These are phyloP conservation scores for Barnettozyma wickerhamii DNA, from an alignment of 805 yeast species.

Conservation along the genomic window DNA sequence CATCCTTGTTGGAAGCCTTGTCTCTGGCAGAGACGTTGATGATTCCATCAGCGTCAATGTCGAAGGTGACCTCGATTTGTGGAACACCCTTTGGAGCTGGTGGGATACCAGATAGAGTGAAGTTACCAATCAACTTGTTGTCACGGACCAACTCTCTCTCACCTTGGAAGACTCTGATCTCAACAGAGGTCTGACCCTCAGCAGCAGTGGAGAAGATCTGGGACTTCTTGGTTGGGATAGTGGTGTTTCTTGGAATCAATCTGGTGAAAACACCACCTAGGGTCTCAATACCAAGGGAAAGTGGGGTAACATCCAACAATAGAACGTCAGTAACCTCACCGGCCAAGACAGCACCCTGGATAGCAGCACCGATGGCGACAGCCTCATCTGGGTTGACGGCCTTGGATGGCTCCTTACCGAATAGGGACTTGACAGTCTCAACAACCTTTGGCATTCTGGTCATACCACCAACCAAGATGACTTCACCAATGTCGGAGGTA, in stretches of 20 bases:
- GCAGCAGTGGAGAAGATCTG: slow-evolving; percentile 89
- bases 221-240: slow-evolving; percentile 98
- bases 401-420: slow-evolving; percentile 64
- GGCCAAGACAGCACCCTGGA: slow-evolving; percentile 81
- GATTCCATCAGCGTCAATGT: slow-evolving; percentile 78
- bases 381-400: slow-evolving; percentile 87
- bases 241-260: slow-evolving; percentile 98
- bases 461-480: slow-evolving; percentile 84
- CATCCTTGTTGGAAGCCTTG: slow-evolving; percentile 76
- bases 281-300: slow-evolving; percentile 99
- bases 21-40: slow-evolving; percentile 83
- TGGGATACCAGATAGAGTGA: slow-evolving; percentile 69
- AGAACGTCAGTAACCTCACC: slow-evolving; percentile 82
- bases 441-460: slow-evolving; percentile 84
- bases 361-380: slow-evolving; percentile 86
- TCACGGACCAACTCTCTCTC: slow-evolving; percentile 77
- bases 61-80: slow-evolving; percentile 72
- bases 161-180: slow-evolving; percentile 75
- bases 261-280: slow-evolving; percentile 99
- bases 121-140: slow-evolving; percentile 74
- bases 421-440: slow-evolving; percentile 55
- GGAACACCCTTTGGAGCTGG: slow-evolving; percentile 79
- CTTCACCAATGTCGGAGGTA: slow-evolving; percentile 67
- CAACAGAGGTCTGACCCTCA: slow-evolving; percentile 81
- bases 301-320: slow-evolving; percentile 86